These are phyloP conservation scores for Obelidium mucronatum DNA, from an alignment of 192 early-diverging fungal species.

Conservation along the genomic window DNA sequence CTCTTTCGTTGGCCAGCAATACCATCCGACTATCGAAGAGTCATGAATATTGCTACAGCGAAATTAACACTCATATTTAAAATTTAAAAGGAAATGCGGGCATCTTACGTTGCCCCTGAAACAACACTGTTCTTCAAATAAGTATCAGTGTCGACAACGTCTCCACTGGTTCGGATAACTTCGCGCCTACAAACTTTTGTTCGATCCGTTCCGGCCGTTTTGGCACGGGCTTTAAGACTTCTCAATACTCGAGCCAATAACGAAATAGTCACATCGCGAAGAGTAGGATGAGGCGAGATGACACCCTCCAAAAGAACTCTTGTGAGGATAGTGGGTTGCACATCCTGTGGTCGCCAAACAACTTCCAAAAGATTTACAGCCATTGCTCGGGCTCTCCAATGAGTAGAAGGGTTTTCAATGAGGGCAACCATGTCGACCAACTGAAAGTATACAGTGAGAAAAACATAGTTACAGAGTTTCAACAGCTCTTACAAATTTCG, in stretches of 20 bases:
- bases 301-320: slow-evolving; percentile 66
- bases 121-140: slow-evolving; percentile 50
- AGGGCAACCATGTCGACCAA: slow-evolving; percentile 62
- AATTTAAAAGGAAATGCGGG: not conserved
- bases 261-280: slow-evolving; percentile 72
- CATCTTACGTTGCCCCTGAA: slow-evolving; percentile 16
- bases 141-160: slow-evolving; percentile 43
- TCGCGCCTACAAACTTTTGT: slow-evolving; percentile 22
- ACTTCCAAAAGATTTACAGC: slow-evolving; percentile 82
- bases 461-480: not conserved
- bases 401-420: slow-evolving; percentile 65
- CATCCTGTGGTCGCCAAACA: slow-evolving; percentile 65
- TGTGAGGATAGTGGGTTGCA: slow-evolving; percentile 62
- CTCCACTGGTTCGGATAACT: not conserved
- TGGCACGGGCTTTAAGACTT: slow-evolving; percentile 75
- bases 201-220: slow-evolving; percentile 18
- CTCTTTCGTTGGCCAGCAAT: slow-evolving; percentile 74
- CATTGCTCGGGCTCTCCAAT: slow-evolving; percentile 87
- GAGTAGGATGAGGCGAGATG: slow-evolving; percentile 75
- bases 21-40: slow-evolving; percentile 70
- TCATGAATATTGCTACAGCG: slow-evolving; percentile 39
- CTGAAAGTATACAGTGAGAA: not conserved
- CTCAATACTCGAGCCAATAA: slow-evolving; percentile 68
- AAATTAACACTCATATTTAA: slow-evolving; percentile 32
- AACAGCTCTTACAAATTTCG: not conserved